Base-by-base conservation (phyloP, 2,329 filamentous ascomycete species). In the Ceratocystis cubensis region DNA sequence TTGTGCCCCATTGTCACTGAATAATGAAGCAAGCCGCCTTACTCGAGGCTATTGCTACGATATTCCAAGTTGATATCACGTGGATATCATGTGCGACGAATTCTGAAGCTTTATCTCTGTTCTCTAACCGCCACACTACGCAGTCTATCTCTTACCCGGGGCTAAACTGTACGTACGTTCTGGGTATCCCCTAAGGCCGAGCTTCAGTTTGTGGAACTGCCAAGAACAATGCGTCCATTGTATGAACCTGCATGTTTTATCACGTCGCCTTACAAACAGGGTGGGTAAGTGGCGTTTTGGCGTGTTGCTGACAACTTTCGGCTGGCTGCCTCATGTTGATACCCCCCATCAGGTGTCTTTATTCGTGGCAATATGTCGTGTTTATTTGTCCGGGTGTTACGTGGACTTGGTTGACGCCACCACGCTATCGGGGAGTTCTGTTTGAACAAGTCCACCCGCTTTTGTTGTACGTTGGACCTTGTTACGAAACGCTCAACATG, bases 211-310 rank as follows among this genome's bases (percentile, higher is more conserved):
- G 56, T 20, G 28, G 28, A 37, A 59, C 15, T 30, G 30, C 56
- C 15, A 59, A 30, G 56, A 37, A 59, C 56, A 59, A 59, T 59
- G 28, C 56, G 56, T n/a, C 28, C 28, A 59, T 59, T 59, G 56
- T 59, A 53, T 8, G n/a, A 53, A 53, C 48, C 48, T 22, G 48
- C 22, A 53, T 25, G n/a, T 10, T 20, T n/a, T 37, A 59, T 59
- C 5, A 10, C 20, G 22, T n/a, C 3, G 48, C 22, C 48, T 59
- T 20, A n/a, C 28, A 59, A 33, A 59, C 28, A 59, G 56, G 53
- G 30, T 59, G 10, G 7, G 22, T 25, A 3, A n/a, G 48, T n/a
- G 30, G 50, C 50, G 13, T 25, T 56, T 15, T 56, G 25, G 56
- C 25, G 56, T n/a, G 17, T 41, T 41, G 8, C 3, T 41, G 37